Conservation (phyloP, 495 filamentous ascomycete species). For the Hypoxylon lienhwacheense region DNA sequence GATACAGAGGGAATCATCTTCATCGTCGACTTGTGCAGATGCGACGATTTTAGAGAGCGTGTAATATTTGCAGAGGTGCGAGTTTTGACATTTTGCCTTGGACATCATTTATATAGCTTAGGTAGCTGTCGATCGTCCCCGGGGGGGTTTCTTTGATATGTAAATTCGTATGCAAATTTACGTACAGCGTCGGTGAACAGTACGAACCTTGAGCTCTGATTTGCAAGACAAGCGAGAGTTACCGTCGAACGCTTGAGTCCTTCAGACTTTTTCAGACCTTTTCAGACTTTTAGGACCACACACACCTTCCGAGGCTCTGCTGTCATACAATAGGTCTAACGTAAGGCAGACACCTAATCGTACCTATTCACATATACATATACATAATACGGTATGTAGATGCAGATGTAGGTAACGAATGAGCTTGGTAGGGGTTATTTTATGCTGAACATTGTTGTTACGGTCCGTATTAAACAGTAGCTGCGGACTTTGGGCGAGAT, state of each 20-base stretch:
- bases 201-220: slow-evolving; percentile 3
- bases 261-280: too few relatives aligned
- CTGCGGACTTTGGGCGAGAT: slow-evolving; percentile 10
- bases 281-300: too few relatives aligned
- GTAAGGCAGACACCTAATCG: slow-evolving; percentile 2
- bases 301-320: slow-evolving; percentile 1
- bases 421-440: not conserved
- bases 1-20: slow-evolving; percentile 30
- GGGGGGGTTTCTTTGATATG: too few relatives aligned
- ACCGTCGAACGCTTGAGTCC: too few relatives aligned
- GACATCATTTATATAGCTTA: too few relatives aligned
- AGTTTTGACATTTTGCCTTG: slow-evolving; percentile 4
- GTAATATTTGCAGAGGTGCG: not conserved
- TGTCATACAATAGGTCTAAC: slow-evolving; percentile 15
- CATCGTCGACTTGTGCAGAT: slow-evolving; percentile 19
- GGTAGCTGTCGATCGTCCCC: too few relatives aligned
- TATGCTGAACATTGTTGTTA: too few relatives aligned
- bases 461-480: slow-evolving; percentile 4
- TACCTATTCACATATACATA: too few relatives aligned
- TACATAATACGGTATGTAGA: not conserved
- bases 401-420: not conserved
- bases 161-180: too few relatives aligned
- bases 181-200: too few relatives aligned
- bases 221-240: slow-evolving; percentile 11
- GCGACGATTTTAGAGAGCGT: slow-evolving; percentile 5